Percentiles rank a stretch among this genome's conserved stretches.
Conservation (phyloP, 73 alveolate genomes). For the Symbiodinium pilosum region DNA sequence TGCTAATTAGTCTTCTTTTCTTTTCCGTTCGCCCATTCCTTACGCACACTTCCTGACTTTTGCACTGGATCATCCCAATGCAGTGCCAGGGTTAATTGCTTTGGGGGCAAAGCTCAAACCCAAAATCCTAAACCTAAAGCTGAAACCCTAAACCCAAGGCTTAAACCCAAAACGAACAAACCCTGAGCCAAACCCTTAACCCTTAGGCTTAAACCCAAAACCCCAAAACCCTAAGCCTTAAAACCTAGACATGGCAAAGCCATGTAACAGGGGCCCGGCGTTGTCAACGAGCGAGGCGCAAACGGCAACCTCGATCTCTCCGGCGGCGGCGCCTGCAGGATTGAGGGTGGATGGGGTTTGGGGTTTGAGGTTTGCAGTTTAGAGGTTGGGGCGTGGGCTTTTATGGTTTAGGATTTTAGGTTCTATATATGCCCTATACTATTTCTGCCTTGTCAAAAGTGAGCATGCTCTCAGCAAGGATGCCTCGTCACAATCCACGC, state of each 20-base stretch:
- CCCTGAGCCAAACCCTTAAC: not conserved
- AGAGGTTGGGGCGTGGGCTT: not conserved
- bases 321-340: not conserved
- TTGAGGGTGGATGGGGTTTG: not conserved
- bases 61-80: no score
- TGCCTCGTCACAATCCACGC: not conserved
- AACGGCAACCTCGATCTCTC: constrained; percentile 29
- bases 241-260: no score
- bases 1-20: no score
- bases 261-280: not conserved
- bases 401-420: not conserved
- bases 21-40: no score
- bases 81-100: no score
- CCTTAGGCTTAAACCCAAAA: not conserved
- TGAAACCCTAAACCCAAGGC: no score
- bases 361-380: not conserved
- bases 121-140: no score
- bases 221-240: not conserved
- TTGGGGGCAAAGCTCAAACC: no score
- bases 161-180: no score
- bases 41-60: no score
- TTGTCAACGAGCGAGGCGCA: constrained; percentile 84
- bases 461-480: not conserved
- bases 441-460: not conserved
- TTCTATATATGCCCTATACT: not conserved